Base-by-base conservation (phyloP, 345 rosid genomes). In the Excoecaria agallocha region DNA sequence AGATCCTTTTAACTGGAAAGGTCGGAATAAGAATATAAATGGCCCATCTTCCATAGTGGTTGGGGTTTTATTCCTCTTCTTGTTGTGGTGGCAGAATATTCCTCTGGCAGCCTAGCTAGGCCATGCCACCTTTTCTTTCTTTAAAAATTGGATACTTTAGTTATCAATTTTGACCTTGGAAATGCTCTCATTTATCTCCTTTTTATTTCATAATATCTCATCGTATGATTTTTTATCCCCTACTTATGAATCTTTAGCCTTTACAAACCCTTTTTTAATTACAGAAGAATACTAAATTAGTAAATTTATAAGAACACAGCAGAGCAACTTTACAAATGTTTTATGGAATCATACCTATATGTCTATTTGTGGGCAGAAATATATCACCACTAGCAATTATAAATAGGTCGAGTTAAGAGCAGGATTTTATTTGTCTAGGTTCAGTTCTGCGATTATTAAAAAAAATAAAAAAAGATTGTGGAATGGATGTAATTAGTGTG, bases 31-130 rank as follows among this genome's bases (percentile, higher is more conserved):
- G 52, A 50, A 25, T 20, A 50, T 35, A 8, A 3, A 55, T 55
- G 59, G 24, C n/a, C 59, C 22, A 16, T 25, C 2, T 1, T 4
- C 55, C 15, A 24, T 35, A 2, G 66, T 57, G 38, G 65, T 19
- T 8, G 52, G 51, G 41, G 43, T 45, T 17, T 25, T 17, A 16
- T 59, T 65, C 20, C 8, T 60, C 67, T 76, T 72, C 37, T 59
- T 10, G 3, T 24, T 57, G 71, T 71, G 77, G 79, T 37, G 60
- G 74, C 12, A 74, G 68, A 77, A 74, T 67, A 74, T 82, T 74
- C 81, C 64, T 12, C 63, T 59, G 3, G 70, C 85, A 78, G 2
- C 30, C 1, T 30, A 30, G 71, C n/a, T 3, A 16, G 4, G 45
- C 57, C 69, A 22, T 50, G 17, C 11, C 20, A 22, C 66, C 16